A percentile compares a stretch with the other conserved stretches of the same genome.
These are phyloP conservation scores for Boletus rubescentipes DNA, from an alignment of 768 basidiomycete species.

Conservation along the genomic window DNA sequence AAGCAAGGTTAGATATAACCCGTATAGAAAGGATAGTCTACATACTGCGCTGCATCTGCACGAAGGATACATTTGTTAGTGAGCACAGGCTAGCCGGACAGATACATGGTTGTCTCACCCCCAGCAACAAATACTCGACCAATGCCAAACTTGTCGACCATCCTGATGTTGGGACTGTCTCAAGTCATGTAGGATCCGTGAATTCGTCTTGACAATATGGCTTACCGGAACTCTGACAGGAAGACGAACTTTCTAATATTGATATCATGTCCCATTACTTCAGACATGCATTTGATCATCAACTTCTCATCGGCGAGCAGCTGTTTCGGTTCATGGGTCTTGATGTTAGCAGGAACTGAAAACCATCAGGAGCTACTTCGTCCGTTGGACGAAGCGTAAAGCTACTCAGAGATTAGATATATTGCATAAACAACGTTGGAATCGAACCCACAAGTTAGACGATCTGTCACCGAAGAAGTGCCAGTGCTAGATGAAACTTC, in stretches of 20 bases:
- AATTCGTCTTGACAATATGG: conserved; percentile 2
- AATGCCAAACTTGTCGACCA: conserved; percentile 41
- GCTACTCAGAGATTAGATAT: background rate
- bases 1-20: background rate
- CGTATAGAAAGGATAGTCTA: background rate
- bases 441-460: background rate
- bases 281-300: conserved; percentile 31
- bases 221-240: conserved; percentile 30
- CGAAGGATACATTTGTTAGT: background rate
- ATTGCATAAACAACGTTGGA: background rate
- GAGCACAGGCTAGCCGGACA: background rate
- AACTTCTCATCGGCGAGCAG: conserved; percentile 22
- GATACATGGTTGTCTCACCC: conserved; percentile 25
- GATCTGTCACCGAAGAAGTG: conserved; percentile 18
- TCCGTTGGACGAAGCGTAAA: conserved; percentile 15
- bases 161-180: conserved; percentile 47
- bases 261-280: conserved; percentile 29
- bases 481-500: conserved; percentile 18
- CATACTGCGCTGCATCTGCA: conserved; percentile 47
- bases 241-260: conserved; percentile 30
- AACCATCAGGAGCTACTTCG: conserved; percentile 22
- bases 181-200: background rate
- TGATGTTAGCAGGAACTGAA: conserved; percentile 9
- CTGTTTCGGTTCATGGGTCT: conserved; percentile 10
- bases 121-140: conserved; percentile 49